Conservation (phyloP, 495 filamentous ascomycete genomes). For the Aspergillus coremiiformis region DNA sequence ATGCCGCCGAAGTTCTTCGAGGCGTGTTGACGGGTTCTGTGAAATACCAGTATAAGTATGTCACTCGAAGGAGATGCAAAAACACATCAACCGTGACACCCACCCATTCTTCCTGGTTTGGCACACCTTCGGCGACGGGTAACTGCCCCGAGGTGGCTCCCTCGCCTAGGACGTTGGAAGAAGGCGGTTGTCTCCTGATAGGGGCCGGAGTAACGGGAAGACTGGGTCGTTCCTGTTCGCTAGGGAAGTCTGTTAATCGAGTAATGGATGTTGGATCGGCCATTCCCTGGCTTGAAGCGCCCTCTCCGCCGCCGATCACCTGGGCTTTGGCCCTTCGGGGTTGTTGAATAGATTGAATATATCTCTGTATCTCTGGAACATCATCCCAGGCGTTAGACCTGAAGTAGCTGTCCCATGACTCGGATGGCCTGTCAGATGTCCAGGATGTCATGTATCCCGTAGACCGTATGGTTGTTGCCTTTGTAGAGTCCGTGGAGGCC, state of each 20-base stretch:
- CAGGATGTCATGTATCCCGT: constrained; percentile 31
- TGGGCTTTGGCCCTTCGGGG: constrained; percentile 55
- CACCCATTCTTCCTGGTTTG: constrained; percentile 83
- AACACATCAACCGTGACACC: constrained; percentile 55
- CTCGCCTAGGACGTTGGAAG: constrained; percentile 44
- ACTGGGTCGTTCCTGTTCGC: constrained; percentile 72
- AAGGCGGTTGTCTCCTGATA: constrained; percentile 48
- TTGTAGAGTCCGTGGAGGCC: constrained; percentile 21
- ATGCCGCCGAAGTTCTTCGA: constrained; percentile 59
- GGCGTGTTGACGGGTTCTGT: constrained; percentile 63
- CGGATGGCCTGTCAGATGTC: constrained; percentile 37
- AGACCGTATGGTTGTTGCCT: constrained; percentile 18
- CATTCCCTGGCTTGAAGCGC: constrained; percentile 3
- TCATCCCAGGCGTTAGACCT: constrained; percentile 84
- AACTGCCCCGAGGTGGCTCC: constrained; percentile 39
- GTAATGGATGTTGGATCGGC: constrained; percentile 43
- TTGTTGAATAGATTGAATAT: constrained; percentile 63
- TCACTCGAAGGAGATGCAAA: constrained; percentile 44
- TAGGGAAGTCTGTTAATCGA: constrained; percentile 79
- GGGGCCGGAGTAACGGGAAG: constrained; percentile 88
- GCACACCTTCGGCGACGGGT: constrained; percentile 70
- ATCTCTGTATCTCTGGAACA: constrained; percentile 71
- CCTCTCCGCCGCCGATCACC: constrained; percentile 28
- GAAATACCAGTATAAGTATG: constrained; percentile 53
- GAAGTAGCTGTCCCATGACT: constrained; percentile 58